These are phyloP conservation scores for Nicotiana knightiana DNA, from an alignment of 257 asterid genomes.

Conservation along the genomic window DNA sequence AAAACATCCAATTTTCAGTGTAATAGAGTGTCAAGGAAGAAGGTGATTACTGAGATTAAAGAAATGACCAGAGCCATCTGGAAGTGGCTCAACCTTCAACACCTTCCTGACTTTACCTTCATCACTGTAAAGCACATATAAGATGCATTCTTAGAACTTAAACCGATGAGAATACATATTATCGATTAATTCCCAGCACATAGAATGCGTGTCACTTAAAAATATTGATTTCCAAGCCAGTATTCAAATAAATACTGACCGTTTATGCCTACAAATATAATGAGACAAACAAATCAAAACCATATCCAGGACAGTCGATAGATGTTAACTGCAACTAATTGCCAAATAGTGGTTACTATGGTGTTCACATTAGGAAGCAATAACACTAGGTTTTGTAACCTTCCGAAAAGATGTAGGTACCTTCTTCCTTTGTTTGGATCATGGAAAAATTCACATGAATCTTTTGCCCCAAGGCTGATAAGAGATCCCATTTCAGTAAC, in stretches of 20 bases:
- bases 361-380: not conserved
- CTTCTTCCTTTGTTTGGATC: slow-evolving; percentile 87
- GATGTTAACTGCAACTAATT: not conserved
- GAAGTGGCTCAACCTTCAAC: slow-evolving; percentile 93
- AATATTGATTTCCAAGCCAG: not conserved
- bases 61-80: slow-evolving; percentile 98
- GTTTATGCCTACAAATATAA: not conserved
- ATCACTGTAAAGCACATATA: slow-evolving; percentile 54
- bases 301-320: not conserved
- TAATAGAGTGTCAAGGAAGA: not conserved
- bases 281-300: not conserved
- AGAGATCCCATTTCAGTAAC: slow-evolving; percentile 74
- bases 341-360: not conserved
- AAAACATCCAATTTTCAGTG: not conserved
- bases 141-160: not conserved
- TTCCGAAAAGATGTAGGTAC: slow-evolving; percentile 20
- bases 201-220: not conserved
- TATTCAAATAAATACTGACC: not conserved
- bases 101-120: slow-evolving; percentile 95
- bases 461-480: slow-evolving; percentile 80
- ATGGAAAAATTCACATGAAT: slow-evolving; percentile 91
- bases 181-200: not conserved
- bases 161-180: not conserved
- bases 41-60: slow-evolving; percentile 74
- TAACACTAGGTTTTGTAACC: not conserved